Evolutionary conservation across 257 asterid genomes (phyloP), one percentile per base, ranked within the genome.

Genomic region (Voacanga thouarsii): DNA sequence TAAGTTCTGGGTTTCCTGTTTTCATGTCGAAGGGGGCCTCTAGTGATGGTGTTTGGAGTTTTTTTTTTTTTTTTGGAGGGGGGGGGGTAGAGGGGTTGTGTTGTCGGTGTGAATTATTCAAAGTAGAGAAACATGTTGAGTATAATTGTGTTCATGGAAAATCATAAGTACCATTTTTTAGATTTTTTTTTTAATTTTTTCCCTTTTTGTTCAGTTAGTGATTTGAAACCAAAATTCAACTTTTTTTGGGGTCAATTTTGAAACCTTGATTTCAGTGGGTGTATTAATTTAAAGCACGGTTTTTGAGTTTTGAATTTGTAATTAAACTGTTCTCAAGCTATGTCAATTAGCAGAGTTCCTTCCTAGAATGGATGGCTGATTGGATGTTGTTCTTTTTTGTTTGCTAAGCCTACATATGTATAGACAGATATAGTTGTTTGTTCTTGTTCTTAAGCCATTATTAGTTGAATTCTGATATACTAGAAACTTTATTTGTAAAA

Each of bases 401-500:
- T 59, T 64, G 45, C 1, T 7, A 33, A 64, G 11, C 23, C 45
- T 6, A 7, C 37, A 24, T 63, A 39, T 74, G 51, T 2, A 33
- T 66, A 6, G 28, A 23, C 41, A 56, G 23, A 16, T 33, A 44
- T 19, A 59, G 11, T 69, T 0, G 56, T n/a, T 41, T 30, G 47
- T 71, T 26, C 39, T 59, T 47, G 43, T 24, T 33, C 51, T 65
- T 21, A 49, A 43, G 6, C 56, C 9, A 63, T n/a, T 47, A 39
- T 33, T 72, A 23, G 43, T 60, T 50, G n/a, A 39, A 16, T 72
- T 72, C 41, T 65, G 14, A 64, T 8, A 44, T 10, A 7, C 56
- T 53, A 18, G 15, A 71, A 65, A 18, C 61, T 49, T 68, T 60
- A 51, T 53, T 67, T 67, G 75, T 68, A 51, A 74, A 47, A 47